These are phyloP conservation scores for Ammopiptanthus mongolicus DNA, from an alignment of 306 rosid genomes.

Conservation along the genomic window DNA sequence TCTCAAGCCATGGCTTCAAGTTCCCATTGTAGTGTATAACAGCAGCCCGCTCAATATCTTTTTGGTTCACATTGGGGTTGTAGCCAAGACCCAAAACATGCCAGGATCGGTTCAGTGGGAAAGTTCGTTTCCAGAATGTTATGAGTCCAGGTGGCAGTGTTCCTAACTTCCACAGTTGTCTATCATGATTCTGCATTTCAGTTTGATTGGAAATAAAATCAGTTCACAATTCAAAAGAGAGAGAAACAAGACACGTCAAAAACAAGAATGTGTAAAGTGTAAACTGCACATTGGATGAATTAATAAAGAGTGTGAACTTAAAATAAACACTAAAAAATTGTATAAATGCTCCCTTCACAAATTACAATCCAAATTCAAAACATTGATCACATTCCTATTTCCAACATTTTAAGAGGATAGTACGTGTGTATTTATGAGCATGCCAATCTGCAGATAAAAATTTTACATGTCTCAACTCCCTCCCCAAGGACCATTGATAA, in stretches of 20 bases:
- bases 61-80: conserved; percentile 57
- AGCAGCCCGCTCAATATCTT: conserved; percentile 71
- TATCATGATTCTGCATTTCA: conserved; percentile 69
- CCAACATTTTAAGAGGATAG: background rate
- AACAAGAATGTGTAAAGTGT: background rate
- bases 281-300: background rate
- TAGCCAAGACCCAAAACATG: conserved; percentile 90
- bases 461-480: background rate
- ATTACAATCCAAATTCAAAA: background rate
- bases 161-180: conserved; percentile 93
- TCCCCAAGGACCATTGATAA: background rate
- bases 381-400: background rate
- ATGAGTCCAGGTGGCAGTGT: conserved; percentile 96
- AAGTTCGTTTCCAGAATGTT: conserved; percentile 88
- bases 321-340: background rate
- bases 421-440: background rate
- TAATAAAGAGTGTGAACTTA: background rate
- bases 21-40: conserved; percentile 90
- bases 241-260: background rate
- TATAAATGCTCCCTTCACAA: background rate
- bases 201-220: conserved; percentile 1
- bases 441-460: background rate
- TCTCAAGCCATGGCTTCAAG: conserved; percentile 98
- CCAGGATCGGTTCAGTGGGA: conserved; percentile 68
- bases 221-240: conserved; percentile 4